phyloP scores from a whole-genome alignment of 202 grass and related monocot genomes.

The Elaeis oleifera region DNA sequence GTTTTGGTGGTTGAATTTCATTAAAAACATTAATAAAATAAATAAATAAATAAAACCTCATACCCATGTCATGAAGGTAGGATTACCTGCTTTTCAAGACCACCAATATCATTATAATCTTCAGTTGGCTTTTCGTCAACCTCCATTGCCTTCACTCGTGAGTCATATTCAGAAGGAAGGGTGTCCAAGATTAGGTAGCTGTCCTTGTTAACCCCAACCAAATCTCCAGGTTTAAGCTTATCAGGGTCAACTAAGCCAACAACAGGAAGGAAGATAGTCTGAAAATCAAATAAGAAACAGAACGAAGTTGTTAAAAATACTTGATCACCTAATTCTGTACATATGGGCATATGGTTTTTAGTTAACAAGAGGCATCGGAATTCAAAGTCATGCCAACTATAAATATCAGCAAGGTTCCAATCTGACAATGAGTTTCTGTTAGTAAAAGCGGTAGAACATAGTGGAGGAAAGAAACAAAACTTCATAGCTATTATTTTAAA shows the following conservation, averaged over 20 bases:
- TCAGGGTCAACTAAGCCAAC: conserved; percentile 85
- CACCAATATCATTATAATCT: conserved; percentile 94
- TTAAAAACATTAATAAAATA: neutral
- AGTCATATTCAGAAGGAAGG: conserved; percentile 84
- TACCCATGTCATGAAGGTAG: neutral
- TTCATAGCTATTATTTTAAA: too few species aligned
- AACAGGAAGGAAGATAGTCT: conserved; percentile 93
- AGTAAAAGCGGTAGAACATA: too few species aligned
- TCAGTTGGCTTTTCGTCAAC: conserved; percentile 94
- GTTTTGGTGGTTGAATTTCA: too few species aligned
- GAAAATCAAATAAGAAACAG: conserved; percentile 23
- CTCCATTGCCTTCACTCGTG: conserved; percentile 88
- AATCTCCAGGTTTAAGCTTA: conserved; percentile 76
- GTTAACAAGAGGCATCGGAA: too few species aligned
- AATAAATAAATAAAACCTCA: too few species aligned
- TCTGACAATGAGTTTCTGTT: too few species aligned
- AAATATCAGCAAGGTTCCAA: too few species aligned
- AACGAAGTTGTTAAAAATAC: too few species aligned
- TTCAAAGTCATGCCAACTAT: too few species aligned
- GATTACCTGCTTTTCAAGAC: conserved; percentile 82
- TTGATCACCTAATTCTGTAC: too few species aligned
- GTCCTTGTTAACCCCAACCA: conserved; percentile 93
- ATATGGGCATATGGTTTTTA: too few species aligned
- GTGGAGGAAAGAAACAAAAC: too few species aligned
- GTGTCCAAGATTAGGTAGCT: conserved; percentile 88